phyloP scores from a whole-genome alignment of 2,329 filamentous ascomycete genomes.

The Sarocladium oryzae region DNA sequence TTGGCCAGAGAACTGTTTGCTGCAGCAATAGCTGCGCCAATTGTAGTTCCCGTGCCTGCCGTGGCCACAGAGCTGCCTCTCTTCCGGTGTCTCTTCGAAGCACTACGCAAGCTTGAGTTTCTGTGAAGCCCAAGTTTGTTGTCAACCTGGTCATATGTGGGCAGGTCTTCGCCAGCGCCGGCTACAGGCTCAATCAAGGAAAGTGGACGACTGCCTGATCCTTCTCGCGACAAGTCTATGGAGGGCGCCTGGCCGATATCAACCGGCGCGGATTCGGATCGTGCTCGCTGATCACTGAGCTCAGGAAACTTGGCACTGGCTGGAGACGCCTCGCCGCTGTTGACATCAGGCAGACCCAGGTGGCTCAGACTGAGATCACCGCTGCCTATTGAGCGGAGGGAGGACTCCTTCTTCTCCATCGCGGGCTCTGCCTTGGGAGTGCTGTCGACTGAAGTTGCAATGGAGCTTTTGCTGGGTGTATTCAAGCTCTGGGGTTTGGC shows the following conservation, averaged over 20 bases:
- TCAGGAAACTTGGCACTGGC: slow-evolving; percentile 50
- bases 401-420: slow-evolving; percentile 57
- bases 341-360: slow-evolving; percentile 1
- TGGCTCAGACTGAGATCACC: slow-evolving; percentile 88
- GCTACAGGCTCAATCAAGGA: slow-evolving; percentile 44
- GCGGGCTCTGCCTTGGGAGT: slow-evolving; percentile 9
- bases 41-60: slow-evolving; percentile 38
- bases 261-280: slow-evolving; percentile 54
- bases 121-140: slow-evolving; percentile 55
- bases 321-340: slow-evolving; percentile 49
- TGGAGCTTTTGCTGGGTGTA: not conserved
- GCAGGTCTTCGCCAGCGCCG: slow-evolving; percentile 47
- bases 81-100: slow-evolving; percentile 58
- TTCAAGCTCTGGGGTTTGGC: slow-evolving; percentile 19
- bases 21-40: slow-evolving; percentile 66
- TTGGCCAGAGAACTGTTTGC: slow-evolving; percentile 64
- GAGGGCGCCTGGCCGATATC: slow-evolving; percentile 26
- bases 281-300: slow-evolving; percentile 35
- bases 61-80: slow-evolving; percentile 75
- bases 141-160: slow-evolving; percentile 50
- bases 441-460: not conserved
- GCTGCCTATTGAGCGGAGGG: slow-evolving; percentile 81
- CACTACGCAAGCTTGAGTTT: slow-evolving; percentile 62
- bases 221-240: slow-evolving; percentile 25
- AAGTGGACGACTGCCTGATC: slow-evolving; percentile 34